Evolutionary conservation across 2,329 filamentous ascomycete species (phyloP).

Genomic region (Pyrenophora tritici-repentis): DNA sequence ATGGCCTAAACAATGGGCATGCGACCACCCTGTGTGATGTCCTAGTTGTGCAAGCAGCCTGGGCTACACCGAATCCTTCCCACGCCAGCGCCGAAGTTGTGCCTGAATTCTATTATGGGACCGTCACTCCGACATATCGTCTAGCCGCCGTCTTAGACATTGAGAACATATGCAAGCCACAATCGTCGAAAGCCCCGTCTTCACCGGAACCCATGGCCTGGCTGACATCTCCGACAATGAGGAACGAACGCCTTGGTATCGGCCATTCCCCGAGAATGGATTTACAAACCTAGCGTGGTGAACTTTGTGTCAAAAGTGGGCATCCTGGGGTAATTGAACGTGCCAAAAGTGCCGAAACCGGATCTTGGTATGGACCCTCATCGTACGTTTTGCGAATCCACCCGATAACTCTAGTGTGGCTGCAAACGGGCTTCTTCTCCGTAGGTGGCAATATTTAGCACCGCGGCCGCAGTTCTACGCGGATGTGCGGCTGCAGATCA

Average conservation of each 20-base stretch:
- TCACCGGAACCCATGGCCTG: conserved; percentile 7
- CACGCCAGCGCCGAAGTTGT: neutral
- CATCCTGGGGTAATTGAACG: neutral
- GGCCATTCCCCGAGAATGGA: neutral
- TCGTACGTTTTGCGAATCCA: conserved; percentile 5
- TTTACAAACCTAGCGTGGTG: neutral
- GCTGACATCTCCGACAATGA: neutral
- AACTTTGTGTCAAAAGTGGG: neutral
- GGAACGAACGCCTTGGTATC: neutral
- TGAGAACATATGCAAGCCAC: conserved; percentile 3
- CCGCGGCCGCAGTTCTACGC: conserved; percentile 11
- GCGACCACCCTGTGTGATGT: neutral
- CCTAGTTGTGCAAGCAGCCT: neutral
- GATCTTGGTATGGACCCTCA: conserved; percentile 3
- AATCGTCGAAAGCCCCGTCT: neutral
- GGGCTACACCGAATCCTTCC: neutral
- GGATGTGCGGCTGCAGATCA: conserved; percentile 1
- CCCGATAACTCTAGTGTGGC: conserved; percentile 1
- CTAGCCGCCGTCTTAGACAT: neutral
- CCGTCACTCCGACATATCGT: neutral
- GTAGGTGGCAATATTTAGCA: conserved; percentile 4
- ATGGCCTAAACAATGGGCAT: neutral
- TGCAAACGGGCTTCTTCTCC: conserved; percentile 7
- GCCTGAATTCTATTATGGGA: neutral
- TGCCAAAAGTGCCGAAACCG: neutral